Conservation (phyloP, 305 asterid genomes). For the Ilex paraguariensis region DNA sequence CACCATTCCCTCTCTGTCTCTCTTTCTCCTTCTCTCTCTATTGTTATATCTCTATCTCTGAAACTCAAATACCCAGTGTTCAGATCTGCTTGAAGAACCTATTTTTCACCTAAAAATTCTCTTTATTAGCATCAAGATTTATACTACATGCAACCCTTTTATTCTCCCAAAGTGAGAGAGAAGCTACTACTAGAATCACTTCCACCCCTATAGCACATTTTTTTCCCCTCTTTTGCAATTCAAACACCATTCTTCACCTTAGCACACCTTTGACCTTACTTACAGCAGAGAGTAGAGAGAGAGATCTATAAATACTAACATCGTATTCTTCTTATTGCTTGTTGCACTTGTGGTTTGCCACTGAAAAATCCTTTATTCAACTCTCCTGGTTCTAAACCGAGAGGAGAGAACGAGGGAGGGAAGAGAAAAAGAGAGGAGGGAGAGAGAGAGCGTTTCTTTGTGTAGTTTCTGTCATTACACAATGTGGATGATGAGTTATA, state of each 20-base stretch:
- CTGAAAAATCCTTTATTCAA: too few species aligned
- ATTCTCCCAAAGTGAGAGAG: not conserved
- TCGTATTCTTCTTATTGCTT: too few species aligned
- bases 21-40: constrained; percentile 26
- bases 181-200: not conserved
- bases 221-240: not conserved
- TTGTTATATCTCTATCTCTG: constrained; percentile 34
- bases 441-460: not conserved
- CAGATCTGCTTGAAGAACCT: not conserved
- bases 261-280: too few species aligned
- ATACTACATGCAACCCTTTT: constrained; percentile 1
- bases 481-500: constrained; percentile 97
- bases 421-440: not conserved
- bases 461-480: not conserved
- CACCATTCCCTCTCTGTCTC: constrained; percentile 21
- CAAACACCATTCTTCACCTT: too few species aligned
- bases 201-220: not conserved
- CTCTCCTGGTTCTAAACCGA: too few species aligned
- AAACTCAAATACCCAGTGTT: constrained; percentile 19
- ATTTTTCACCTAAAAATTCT: constrained; percentile 8
- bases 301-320: too few species aligned
- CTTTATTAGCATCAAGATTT: constrained; percentile 12
- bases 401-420: not conserved
- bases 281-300: too few species aligned
- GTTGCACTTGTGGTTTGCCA: too few species aligned